Evolutionary conservation across 257 asterid genomes (phyloP), one percentile per base, ranked within the genome.

Genomic region (Rubia yunnanensis): DNA sequence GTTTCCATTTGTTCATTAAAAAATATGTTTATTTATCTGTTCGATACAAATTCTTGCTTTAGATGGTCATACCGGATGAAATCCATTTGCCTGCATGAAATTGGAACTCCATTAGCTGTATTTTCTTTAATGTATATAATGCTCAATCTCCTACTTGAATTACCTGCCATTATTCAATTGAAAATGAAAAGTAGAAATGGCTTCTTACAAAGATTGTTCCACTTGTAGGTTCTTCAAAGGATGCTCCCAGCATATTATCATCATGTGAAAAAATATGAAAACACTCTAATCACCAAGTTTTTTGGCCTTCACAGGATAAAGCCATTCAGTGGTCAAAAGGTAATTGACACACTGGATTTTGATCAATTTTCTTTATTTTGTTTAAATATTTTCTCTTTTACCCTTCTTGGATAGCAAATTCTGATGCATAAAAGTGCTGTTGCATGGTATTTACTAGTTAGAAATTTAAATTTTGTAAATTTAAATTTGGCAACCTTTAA

Each of bases 241-340:
- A 90, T 94, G 99, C 96, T 94, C 67, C 97, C 97, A 63, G 79
- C 87, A 73, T 94, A 94, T 77, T 92, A 88, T 73, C 68, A 65
- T 49, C 99, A 94, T 56, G 99, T 94, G 70, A 83, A 74, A 70
- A 76, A 69, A 67, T 74, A 86, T 49, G 99, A 94, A 10, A 94
- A 94, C 80, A 94, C 99, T 58, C 92, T 94, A 55, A 81, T 94
- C 60, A 90, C 97, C 28, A 94, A 94, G 75, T 94, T 94, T 81
- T 92, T 94, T 70, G 97, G 99, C 69, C 97, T 94, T 74, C 97
- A 94, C 87, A 83, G 99, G 86, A 89, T 92, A 79, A 86, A 84
- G 77, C 94, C 99, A 67, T 83, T 86, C 22, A 87, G 97, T 65
- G 96, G 99, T 78, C 97, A 89, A 76, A 92, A 87, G 97, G 99